These are phyloP conservation scores for Phyllosticta paracitricarpa DNA, from an alignment of 2,329 filamentous ascomycete species.

Conservation along the genomic window DNA sequence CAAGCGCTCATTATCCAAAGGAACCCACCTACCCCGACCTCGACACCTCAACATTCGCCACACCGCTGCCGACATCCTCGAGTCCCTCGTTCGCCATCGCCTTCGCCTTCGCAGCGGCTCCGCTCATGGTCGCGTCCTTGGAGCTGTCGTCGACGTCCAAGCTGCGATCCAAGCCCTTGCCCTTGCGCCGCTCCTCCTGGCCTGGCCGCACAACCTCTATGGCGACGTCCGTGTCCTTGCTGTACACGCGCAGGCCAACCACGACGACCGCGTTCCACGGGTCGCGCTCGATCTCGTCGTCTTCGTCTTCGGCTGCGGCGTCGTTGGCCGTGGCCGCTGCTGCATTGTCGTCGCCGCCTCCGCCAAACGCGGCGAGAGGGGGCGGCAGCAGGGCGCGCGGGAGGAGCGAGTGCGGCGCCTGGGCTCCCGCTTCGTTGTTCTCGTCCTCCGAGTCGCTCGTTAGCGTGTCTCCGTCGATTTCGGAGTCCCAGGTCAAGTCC, in stretches of 20 bases:
- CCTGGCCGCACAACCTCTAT: conserved; percentile 34
- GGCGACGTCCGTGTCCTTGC: conserved; percentile 39
- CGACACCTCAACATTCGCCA: not conserved
- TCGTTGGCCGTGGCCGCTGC: not conserved
- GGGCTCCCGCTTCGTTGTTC: not conserved
- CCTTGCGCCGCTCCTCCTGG: conserved; percentile 21
- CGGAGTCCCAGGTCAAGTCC: conserved; percentile 30
- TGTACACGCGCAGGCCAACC: conserved; percentile 49
- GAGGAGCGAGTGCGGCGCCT: not conserved
- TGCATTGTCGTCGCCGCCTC: not conserved
- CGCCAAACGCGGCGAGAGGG: not conserved
- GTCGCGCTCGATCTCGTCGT: conserved; percentile 37
- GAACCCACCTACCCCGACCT: not conserved
- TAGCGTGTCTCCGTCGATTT: conserved; percentile 24
- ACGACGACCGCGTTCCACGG: conserved; percentile 55
- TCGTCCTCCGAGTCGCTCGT: conserved; percentile 16
- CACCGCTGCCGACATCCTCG: not conserved
- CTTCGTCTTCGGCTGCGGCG: conserved; percentile 18
- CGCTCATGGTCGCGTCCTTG: conserved; percentile 26
- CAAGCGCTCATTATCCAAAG: not conserved
- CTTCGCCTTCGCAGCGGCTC: not conserved
- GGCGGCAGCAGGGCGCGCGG: not conserved
- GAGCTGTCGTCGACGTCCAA: conserved; percentile 32
- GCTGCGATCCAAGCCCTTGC: conserved; percentile 8
- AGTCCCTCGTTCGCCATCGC: not conserved